Evolutionary conservation across 768 basidiomycete genomes (phyloP).

Genomic region (Russula sp.): DNA sequence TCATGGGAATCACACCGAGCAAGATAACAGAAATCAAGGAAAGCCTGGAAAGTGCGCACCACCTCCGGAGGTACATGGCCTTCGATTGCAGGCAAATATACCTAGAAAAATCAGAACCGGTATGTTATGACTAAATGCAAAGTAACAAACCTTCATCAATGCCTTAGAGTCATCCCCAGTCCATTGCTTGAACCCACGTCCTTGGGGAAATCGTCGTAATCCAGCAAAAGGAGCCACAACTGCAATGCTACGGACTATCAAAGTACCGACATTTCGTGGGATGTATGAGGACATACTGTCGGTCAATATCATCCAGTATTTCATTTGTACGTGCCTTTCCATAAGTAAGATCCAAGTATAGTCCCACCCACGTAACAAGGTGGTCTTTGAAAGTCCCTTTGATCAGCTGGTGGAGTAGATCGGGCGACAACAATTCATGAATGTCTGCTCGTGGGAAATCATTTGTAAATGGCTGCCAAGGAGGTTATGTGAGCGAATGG

Average conservation of each 20-base stretch:
- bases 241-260: background rate
- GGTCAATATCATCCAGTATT: background rate
- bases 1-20: too few species aligned
- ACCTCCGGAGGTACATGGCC: background rate
- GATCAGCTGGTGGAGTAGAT: too few species aligned
- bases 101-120: background rate
- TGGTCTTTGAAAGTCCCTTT: too few species aligned
- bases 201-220: background rate
- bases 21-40: background rate
- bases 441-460: too few species aligned
- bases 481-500: too few species aligned
- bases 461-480: too few species aligned
- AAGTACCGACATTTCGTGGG: too few species aligned
- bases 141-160: background rate
- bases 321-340: background rate
- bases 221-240: background rate
- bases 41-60: background rate
- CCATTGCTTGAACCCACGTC: background rate
- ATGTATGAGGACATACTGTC: background rate
- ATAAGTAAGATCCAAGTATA: too few species aligned
- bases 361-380: too few species aligned
- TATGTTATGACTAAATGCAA: background rate
- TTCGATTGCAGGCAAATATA: background rate
- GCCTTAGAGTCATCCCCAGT: background rate
- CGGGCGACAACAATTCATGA: too few species aligned